Percentiles rank a stretch among this genome's conserved stretches.
Evolutionary conservation across 306 rosid species (phyloP).

Genomic region (Coriaria nepalensis): DNA sequence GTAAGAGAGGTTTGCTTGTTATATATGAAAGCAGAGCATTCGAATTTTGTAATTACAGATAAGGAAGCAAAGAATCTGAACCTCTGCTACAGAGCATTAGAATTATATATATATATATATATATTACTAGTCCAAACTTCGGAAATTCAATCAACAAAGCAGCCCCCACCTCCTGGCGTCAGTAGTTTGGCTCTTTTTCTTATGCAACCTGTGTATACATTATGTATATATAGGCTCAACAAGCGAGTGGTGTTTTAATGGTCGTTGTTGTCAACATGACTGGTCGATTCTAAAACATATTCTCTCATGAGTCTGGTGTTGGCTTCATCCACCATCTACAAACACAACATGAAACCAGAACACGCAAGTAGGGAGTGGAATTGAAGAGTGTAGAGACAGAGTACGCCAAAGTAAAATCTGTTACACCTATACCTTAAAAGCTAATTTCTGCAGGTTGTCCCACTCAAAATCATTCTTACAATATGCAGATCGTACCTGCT

Average conservation of each 20-base stretch:
- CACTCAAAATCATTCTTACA: slow-evolving; percentile 83
- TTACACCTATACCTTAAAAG: slow-evolving; percentile 61
- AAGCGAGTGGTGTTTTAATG: no score
- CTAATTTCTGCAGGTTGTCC: slow-evolving; percentile 63
- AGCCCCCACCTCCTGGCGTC: no score
- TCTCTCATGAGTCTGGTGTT: slow-evolving; percentile 78
- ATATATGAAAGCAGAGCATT: no score
- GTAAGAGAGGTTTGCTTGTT: no score
- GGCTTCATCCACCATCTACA: slow-evolving; percentile 60
- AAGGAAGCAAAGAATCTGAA: no score
- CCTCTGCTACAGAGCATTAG: no score
- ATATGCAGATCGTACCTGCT: slow-evolving; percentile 76
- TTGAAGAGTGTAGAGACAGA: not conserved
- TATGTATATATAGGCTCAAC: not conserved
- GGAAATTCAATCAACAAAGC: no score
- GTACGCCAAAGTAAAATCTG: slow-evolving; percentile 1
- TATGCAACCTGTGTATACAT: no score
- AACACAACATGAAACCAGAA: slow-evolving; percentile 14
- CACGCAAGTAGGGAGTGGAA: not conserved
- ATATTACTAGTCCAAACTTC: no score
- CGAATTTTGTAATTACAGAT: no score
- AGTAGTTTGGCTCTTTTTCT: no score
- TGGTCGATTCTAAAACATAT: slow-evolving; percentile 49
- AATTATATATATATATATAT: no score
- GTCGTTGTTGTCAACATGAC: not conserved